Evolutionary conservation across 192 early-diverging fungal species (phyloP), one percentile per base, ranked within the genome.

Genomic region (Backusella parvicylindrica): DNA sequence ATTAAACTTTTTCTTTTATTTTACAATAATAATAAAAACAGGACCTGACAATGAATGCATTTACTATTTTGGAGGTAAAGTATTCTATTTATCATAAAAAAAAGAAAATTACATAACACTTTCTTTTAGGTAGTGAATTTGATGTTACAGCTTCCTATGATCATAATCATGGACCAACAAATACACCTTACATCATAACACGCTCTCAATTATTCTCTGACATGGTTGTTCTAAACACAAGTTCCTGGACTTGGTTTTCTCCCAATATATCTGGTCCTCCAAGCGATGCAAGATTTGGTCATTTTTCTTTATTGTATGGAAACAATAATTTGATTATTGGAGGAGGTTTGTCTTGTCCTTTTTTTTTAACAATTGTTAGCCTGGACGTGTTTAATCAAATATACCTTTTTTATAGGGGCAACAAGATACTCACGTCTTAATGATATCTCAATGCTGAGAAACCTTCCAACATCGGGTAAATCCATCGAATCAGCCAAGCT

Each of bases 41-140:
- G 68, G 68, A 18, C 38, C 38, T 28, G 68, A 70, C 16, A 47
- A 70, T 28, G 28, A n/a, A 21, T 41, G 23, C 6, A 70, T 70
- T 18, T 70, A 43, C 21, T 70, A 70, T 31, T 70, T 70, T 70
- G 68, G 68, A 31, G 68, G 68, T n/a, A 41, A 70, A 43, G 35
- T 33, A 31, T 18, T 8, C 7, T 7, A 47, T 70, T 43, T 7
- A 36, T 11, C 7, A 43, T 18, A 12, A 30, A 23, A 41, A 26
- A 13, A 4, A 5, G n/a, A 18, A 23, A 37, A 43, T 70, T 23
- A 16, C 31, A 70, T 47, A 28, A 70, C 33, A n/a, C 6, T 21
- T 18, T 31, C 15, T 28, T 13, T 3, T 60, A 60, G 53, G 53
- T 26, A 60, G 53, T 26, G 53, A 23, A 23, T 60, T 60, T 28